Conservation (phyloP, 768 basidiomycete genomes). For the Sutorius australiensis region DNA sequence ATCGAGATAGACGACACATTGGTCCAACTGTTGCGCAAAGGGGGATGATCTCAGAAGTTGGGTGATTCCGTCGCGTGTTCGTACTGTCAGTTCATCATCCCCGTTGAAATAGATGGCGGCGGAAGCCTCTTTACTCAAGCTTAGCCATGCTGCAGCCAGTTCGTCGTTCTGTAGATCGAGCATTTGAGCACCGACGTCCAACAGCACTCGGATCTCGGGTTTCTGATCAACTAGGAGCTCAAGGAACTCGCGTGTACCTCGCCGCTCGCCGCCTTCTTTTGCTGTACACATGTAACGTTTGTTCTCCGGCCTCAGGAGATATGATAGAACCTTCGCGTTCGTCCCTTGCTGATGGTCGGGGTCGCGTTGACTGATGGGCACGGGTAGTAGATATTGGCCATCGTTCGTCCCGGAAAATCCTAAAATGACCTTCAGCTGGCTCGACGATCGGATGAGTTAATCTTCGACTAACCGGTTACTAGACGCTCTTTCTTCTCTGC, state of each 20-base stretch:
- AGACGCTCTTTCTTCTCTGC: constrained; percentile 22
- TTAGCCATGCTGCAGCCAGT: constrained; percentile 41
- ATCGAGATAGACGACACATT: constrained; percentile 37
- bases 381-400: constrained; percentile 35
- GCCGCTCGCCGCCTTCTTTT: constrained; percentile 12
- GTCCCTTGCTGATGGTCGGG: constrained; percentile 35
- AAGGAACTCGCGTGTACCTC: constrained; percentile 20
- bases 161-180: constrained; percentile 45
- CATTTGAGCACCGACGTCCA: constrained; percentile 58
- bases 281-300: constrained; percentile 16
- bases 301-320: constrained; percentile 28
- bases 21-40: constrained; percentile 32
- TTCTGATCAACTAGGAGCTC: constrained; percentile 31
- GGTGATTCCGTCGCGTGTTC: constrained; percentile 26
- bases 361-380: constrained; percentile 32
- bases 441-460: background rate
- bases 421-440: background rate
- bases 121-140: constrained; percentile 4
- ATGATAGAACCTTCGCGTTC: constrained; percentile 39
- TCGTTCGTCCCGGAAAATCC: constrained; percentile 43
- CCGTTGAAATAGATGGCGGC: constrained; percentile 35
- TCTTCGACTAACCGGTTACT: constrained; percentile 13
- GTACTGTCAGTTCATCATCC: constrained; percentile 33
- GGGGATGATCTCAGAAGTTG: constrained; percentile 33
- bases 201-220: constrained; percentile 42